A percentile compares a stretch with the other conserved stretches of the same genome.
Evolutionary conservation across 345 rosid species (phyloP).

Genomic region (Boechera retrofracta): DNA sequence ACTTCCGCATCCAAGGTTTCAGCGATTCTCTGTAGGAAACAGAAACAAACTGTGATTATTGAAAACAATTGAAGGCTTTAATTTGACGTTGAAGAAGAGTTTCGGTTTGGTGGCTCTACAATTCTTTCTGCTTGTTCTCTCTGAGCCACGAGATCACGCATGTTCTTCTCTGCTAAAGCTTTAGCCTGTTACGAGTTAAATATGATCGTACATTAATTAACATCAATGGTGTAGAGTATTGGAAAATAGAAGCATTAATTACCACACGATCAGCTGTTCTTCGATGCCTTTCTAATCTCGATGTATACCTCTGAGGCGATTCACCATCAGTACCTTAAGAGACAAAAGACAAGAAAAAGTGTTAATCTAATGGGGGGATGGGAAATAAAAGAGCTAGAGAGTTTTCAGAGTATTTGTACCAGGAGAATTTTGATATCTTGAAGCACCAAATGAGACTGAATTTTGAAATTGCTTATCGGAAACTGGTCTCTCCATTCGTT

Average conservation of each 20-base stretch:
- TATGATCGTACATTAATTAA: neutral
- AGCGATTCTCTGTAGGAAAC: conserved; percentile 70
- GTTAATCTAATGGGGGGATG: neutral
- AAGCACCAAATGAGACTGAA: conserved; percentile 52
- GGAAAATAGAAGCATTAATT: conserved; percentile 35
- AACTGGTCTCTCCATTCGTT: conserved; percentile 52
- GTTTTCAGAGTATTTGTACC: conserved; percentile 46
- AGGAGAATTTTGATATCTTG: conserved; percentile 59
- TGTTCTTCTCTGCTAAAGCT: conserved; percentile 94
- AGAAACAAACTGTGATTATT: conserved; percentile 28
- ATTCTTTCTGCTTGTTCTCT: conserved; percentile 91
- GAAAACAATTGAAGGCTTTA: neutral
- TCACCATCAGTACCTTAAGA: conserved; percentile 74
- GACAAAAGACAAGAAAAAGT: neutral
- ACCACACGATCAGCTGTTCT: conserved; percentile 97
- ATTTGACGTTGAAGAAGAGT: conserved; percentile 22
- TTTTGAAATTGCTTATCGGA: conserved; percentile 57
- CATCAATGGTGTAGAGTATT: neutral
- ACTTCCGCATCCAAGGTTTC: conserved; percentile 92
- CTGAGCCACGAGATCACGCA: conserved; percentile 88
- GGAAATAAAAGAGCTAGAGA: neutral
- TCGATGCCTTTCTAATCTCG: conserved; percentile 84
- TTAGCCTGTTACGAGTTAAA: conserved; percentile 66
- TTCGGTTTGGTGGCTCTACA: conserved; percentile 49
- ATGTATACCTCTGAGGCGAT: conserved; percentile 94